phyloP scores from a whole-genome alignment of 345 rosid species.

The Eucalyptus caleyi region DNA sequence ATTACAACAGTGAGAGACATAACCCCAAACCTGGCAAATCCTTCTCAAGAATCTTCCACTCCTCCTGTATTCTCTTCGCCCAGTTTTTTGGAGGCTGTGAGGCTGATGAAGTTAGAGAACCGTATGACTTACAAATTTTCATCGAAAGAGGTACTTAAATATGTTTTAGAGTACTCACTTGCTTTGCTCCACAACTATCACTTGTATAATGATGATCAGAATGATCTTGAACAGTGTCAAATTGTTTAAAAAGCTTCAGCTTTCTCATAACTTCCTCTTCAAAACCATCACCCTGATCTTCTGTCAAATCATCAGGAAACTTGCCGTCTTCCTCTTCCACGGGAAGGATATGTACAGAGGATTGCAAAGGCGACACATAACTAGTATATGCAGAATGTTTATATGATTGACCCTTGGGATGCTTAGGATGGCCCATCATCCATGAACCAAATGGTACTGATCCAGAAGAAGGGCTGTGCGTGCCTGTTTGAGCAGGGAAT shows the following conservation, averaged over 20 bases:
- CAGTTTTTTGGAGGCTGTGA: conserved; percentile 50
- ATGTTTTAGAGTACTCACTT: conserved; percentile 24
- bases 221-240: conserved; percentile 65
- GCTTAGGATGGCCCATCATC: neutral
- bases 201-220: conserved; percentile 52
- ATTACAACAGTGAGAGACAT: neutral
- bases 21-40: conserved; percentile 68
- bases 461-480: neutral
- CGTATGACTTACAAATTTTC: neutral
- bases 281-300: conserved; percentile 13
- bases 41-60: conserved; percentile 78
- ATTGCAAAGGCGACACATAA: neutral
- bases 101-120: neutral
- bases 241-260: conserved; percentile 52
- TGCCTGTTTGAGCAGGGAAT: neutral
- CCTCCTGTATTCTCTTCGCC: conserved; percentile 75
- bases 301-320: neutral
- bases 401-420: neutral
- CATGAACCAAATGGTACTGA: neutral
- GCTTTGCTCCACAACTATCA: conserved; percentile 21
- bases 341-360: conserved; percentile 7
- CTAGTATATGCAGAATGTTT: neutral
- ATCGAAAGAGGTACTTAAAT: neutral
- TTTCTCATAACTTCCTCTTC: conserved; percentile 35
- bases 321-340: conserved; percentile 7